Base-by-base conservation (phyloP, 805 yeast species). In the Ogataea saltuana region DNA sequence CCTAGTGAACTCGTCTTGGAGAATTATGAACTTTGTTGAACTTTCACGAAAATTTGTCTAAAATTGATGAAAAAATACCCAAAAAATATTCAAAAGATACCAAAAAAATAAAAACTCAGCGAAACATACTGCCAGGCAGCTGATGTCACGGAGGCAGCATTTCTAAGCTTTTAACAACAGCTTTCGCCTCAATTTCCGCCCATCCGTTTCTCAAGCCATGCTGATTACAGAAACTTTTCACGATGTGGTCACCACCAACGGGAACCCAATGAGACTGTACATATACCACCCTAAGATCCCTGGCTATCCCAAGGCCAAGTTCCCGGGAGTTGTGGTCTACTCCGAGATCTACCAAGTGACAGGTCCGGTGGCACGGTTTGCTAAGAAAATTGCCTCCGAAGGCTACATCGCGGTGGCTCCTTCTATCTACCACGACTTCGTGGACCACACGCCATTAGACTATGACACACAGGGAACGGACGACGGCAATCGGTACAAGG, bases 321-420 rank as follows among this genome's bases (percentile, higher is more conserved):
- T 85, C 58, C 93, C 95, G 1, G 95, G 85, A 29, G 93, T 86
- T 2, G 64, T 86, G 25, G 87, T 85, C 12, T 85, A 80, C 65
- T 79, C 87, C 42, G 95, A 85, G 62, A 85, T 85, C 52, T 85
- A 85, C 63, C 95, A 86, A 63, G 91, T 70, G 33, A 81, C 88
- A 6, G 95, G 95, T 0, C 93, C 95, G 3, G 95, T 85, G 21
- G 67, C 85, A 5, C 68, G 93, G 48, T 81, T 85, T 58, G 91
- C 88, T 22, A 82, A 82, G 54, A 81, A 76, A 51, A 85, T 85
- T 55, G 91, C 91, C 1, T 80, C 87, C 17, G 84, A 82, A 58
- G 95, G 95, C 0, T 85, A 76, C 61, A 80, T 85, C 39, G 88
- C 79, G 20, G 85, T 81, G n/a, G 83, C 85, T 18, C 93, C 93